Percentiles rank a stretch among this genome's conserved stretches.
Evolutionary conservation across 169 alveolate species (phyloP).

Genomic region (Eimeria praecox): DNA sequence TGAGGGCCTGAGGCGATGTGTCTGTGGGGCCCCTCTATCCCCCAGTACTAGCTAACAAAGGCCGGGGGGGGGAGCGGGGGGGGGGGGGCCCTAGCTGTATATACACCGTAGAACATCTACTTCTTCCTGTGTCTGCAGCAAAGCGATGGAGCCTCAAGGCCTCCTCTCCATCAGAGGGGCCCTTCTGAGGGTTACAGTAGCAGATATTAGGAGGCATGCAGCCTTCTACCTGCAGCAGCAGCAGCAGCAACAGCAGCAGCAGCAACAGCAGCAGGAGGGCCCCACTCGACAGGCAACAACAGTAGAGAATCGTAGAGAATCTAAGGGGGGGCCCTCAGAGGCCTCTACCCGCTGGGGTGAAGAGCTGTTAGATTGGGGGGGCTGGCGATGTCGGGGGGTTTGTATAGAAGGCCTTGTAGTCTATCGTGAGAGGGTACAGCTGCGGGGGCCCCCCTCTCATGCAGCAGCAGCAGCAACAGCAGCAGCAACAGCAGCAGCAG

Average conservation of each 20-base stretch:
- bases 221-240: not conserved
- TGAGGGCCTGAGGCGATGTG: too few relatives aligned
- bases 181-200: slow-evolving; percentile 4
- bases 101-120: too few relatives aligned
- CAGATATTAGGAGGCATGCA: not conserved
- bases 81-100: too few relatives aligned
- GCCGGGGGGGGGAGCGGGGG: too few relatives aligned
- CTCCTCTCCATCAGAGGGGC: slow-evolving; percentile 6
- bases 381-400: not conserved
- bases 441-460: slow-evolving; percentile 23
- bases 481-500: slow-evolving; percentile 20
- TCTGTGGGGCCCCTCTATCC: too few relatives aligned
- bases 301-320: not conserved
- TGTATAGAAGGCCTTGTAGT: not conserved
- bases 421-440: not conserved
- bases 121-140: too few relatives aligned
- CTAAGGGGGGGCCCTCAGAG: slow-evolving; percentile 22
- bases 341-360: not conserved
- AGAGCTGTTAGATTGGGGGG: not conserved
- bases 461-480: not conserved
- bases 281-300: not conserved
- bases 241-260: not conserved
- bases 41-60: too few relatives aligned
- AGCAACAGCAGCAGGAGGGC: not conserved
- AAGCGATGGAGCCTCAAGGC: not conserved